Evolutionary conservation across 768 basidiomycete species (phyloP).

Genomic region (Myochromella boudieri): DNA sequence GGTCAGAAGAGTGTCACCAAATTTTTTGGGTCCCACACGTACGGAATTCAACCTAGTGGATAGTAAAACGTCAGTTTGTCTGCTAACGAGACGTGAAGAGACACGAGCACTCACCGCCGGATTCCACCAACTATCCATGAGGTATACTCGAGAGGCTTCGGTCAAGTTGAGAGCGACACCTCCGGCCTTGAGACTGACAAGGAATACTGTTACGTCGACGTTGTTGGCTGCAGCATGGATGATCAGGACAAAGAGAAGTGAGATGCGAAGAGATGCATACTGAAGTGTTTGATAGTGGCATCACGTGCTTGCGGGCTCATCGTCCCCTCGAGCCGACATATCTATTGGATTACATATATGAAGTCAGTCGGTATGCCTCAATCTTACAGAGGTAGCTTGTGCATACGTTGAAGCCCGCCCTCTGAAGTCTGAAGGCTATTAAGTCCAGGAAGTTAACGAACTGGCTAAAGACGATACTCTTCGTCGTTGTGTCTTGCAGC

Average conservation of each 20-base stretch:
- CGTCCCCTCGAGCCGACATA: slow-evolving; percentile 92
- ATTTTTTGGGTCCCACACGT: slow-evolving; percentile 28
- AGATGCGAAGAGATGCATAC: slow-evolving; percentile 40
- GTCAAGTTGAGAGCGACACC: slow-evolving; percentile 91
- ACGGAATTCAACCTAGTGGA: slow-evolving; percentile 72
- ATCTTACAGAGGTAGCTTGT: neutral
- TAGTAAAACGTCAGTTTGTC: neutral
- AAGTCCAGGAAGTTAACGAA: slow-evolving; percentile 93
- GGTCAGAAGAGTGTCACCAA: neutral
- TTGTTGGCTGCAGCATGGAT: slow-evolving; percentile 68
- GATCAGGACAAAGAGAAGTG: neutral
- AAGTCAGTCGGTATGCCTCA: neutral
- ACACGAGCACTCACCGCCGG: slow-evolving; percentile 63
- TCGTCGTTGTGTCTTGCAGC: slow-evolving; percentile 83
- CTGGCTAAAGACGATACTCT: slow-evolving; percentile 96
- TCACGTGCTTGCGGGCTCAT: slow-evolving; percentile 97
- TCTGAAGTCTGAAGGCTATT: slow-evolving; percentile 89
- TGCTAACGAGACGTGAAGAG: neutral
- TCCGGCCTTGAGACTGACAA: slow-evolving; percentile 94
- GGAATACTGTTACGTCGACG: slow-evolving; percentile 94
- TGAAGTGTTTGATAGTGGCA: slow-evolving; percentile 93
- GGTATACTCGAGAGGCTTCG: slow-evolving; percentile 89
- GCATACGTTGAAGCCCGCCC: slow-evolving; percentile 84
- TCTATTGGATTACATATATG: slow-evolving; percentile 36
- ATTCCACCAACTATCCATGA: slow-evolving; percentile 99